Evolutionary conservation across 2,329 filamentous ascomycete genomes (phyloP), one percentile per base, ranked within the genome.

Genomic region (Graphilbum ipis-grandicollis): DNA sequence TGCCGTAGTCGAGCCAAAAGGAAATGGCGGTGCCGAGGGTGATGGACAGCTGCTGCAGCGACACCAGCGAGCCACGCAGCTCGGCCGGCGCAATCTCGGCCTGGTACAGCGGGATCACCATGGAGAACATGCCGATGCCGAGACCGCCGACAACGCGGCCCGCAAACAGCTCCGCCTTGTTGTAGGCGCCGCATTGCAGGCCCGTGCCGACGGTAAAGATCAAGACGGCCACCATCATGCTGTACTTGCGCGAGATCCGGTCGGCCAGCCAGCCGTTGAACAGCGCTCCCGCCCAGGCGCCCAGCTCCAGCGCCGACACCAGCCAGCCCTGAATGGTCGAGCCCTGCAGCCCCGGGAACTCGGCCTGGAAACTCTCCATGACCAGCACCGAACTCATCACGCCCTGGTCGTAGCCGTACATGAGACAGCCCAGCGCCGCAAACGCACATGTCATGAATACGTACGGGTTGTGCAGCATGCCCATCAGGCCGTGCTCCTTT

Each of bases 1-100:
- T 53, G 19, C 59, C 58, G 39, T 62, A 62, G 15, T 54, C 53
- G 23, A 59, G 56, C 55, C 56, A 60, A 42, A 55, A 60, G 39
- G 48, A 49, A 33, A 60, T 47, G 51, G 61, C 56, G 41, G 62
- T 62, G 26, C 59, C 60, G 35, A 58, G 56, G 1, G 34, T 26
- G n/a, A 42, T 38, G 19, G 17, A 29, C 9, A 36, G 19, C 19
- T 32, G 13, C 34, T 43, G 19, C 1, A 41, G 35, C 17, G 31
- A 29, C 5, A 37, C 22, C 5, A 43, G 39, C 2, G 39, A 19
- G 9, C 41, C 41, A 9, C 41, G 36, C 9, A 43, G 14, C 13
- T 43, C 33, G 2, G 41, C 39, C 12, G 34, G 41, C 5, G 41
- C 29, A n/a, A 43, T 41, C 30, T 43, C 41, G 7, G 41, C 35